phyloP scores from a whole-genome alignment of 2,329 filamentous ascomycete species.

The Rachicladosporium sp. region DNA sequence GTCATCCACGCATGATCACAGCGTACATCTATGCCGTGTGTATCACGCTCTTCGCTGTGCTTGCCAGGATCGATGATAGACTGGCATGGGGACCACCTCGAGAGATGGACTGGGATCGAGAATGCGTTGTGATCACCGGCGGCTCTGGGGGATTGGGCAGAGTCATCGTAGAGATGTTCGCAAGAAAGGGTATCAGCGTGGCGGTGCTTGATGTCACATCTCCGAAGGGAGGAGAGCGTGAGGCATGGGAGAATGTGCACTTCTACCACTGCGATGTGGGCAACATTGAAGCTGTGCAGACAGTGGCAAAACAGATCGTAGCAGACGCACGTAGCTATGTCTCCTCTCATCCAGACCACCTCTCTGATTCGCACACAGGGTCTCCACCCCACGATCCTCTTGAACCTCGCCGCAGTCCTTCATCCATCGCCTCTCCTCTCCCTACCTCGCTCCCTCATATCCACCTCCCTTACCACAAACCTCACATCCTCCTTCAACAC shows the following conservation, averaged over 20 bases:
- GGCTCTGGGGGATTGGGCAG: slow-evolving; percentile 77
- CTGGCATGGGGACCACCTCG: slow-evolving; percentile 71
- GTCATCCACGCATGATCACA: slow-evolving; percentile 51
- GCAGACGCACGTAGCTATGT: slow-evolving; percentile 55
- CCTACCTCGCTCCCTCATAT: slow-evolving; percentile 53
- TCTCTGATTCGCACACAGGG: slow-evolving; percentile 44
- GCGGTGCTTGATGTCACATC: slow-evolving; percentile 68
- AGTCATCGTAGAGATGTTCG: slow-evolving; percentile 79
- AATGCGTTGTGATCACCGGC: slow-evolving; percentile 89
- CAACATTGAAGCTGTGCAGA: slow-evolving; percentile 54
- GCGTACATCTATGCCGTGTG: slow-evolving; percentile 59
- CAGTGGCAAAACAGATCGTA: slow-evolving; percentile 56
- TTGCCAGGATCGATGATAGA: slow-evolving; percentile 54
- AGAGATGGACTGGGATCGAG: slow-evolving; percentile 65
- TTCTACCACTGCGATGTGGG: slow-evolving; percentile 80
- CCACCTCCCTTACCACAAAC: slow-evolving; percentile 65
- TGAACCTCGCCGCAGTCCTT: slow-evolving; percentile 89
- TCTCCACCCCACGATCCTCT: slow-evolving; percentile 75
- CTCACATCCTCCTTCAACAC: slow-evolving; percentile 79
- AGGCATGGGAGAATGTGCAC: slow-evolving; percentile 44
- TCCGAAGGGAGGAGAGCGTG: slow-evolving; percentile 43
- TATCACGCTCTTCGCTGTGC: slow-evolving; percentile 50
- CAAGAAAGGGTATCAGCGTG: slow-evolving; percentile 81
- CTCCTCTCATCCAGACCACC: not conserved
- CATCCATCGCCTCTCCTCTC: slow-evolving; percentile 64